A percentile compares a stretch with the other conserved stretches of the same genome.
Conservation (phyloP, 148 eudicot genomes). For the Suaeda aralocaspica region DNA sequence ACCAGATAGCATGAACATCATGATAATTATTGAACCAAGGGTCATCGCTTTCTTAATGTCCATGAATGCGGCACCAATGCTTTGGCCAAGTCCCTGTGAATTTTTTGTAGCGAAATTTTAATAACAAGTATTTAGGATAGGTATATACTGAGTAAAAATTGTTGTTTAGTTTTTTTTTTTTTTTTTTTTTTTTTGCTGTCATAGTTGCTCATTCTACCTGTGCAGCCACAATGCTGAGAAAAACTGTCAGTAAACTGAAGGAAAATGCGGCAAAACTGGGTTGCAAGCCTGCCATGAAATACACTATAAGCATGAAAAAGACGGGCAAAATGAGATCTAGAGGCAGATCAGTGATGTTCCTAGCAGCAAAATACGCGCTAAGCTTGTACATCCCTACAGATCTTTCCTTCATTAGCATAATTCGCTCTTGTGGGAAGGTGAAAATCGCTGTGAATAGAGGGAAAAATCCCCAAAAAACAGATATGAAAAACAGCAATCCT, state of each 20-base stretch:
- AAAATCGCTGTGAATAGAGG: slow-evolving; percentile 27
- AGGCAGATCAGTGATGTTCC: slow-evolving; percentile 26
- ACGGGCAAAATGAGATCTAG: slow-evolving; percentile 23
- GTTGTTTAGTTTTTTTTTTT: too few relatives aligned
- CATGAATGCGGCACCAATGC: slow-evolving; percentile 42
- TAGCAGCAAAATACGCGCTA: slow-evolving; percentile 29
- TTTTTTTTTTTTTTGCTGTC: too few relatives aligned
- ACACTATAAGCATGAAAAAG: slow-evolving; percentile 26
- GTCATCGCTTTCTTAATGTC: slow-evolving; percentile 38
- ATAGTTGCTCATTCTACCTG: slow-evolving; percentile 16
- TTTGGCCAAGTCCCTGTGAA: slow-evolving; percentile 41
- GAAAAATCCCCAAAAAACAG: slow-evolving; percentile 28
- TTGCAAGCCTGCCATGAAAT: slow-evolving; percentile 29
- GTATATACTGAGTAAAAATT: too few relatives aligned
- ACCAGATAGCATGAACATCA: slow-evolving; percentile 37
- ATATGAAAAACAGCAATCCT: slow-evolving; percentile 28
- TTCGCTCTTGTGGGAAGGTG: slow-evolving; percentile 31
- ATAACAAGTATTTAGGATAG: too few relatives aligned
- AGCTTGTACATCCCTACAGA: slow-evolving; percentile 27
- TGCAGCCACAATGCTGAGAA: slow-evolving; percentile 32
- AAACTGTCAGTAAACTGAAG: slow-evolving; percentile 29
- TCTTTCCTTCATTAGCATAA: slow-evolving; percentile 28
- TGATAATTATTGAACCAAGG: slow-evolving; percentile 33
- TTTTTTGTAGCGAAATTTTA: neutral
- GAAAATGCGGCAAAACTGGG: slow-evolving; percentile 22